Percentiles rank a stretch among this genome's conserved stretches.
These are phyloP conservation scores for Alternaria triticimaculans DNA, from an alignment of 2,329 filamentous ascomycete species.

Conservation along the genomic window DNA sequence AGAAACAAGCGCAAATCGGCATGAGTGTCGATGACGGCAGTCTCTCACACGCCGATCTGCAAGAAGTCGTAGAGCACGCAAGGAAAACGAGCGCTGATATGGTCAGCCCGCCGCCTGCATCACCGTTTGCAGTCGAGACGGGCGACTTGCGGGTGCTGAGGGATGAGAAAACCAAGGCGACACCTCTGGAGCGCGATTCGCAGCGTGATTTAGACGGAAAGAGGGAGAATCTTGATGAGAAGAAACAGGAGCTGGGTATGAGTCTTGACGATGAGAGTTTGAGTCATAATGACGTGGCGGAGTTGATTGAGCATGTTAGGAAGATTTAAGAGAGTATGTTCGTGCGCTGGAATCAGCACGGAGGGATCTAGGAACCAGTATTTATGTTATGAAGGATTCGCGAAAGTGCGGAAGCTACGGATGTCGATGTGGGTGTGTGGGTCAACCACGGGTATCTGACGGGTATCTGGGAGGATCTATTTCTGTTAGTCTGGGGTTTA, in stretches of 20 bases:
- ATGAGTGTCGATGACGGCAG: slow-evolving; percentile 27
- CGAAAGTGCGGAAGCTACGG: neutral
- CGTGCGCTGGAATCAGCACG: neutral
- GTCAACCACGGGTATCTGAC: neutral
- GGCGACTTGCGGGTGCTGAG: neutral
- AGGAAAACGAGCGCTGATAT: neutral
- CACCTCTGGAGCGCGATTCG: neutral
- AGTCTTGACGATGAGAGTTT: neutral
- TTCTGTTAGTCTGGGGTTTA: neutral
- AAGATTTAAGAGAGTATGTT: neutral
- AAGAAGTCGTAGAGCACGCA: slow-evolving; percentile 12
- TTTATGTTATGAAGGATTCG: neutral
- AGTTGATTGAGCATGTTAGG: slow-evolving; percentile 2
- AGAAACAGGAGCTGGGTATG: slow-evolving; percentile 6
- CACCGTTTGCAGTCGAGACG: neutral
- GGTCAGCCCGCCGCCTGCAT: too few relatives aligned
- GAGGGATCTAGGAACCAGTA: neutral
- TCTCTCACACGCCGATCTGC: slow-evolving; percentile 18
- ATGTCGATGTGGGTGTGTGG: neutral
- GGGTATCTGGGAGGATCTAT: neutral
- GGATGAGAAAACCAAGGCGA: neutral
- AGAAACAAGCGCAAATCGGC: slow-evolving; percentile 25
- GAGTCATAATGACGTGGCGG: slow-evolving; percentile 3
- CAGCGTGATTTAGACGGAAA: neutral
- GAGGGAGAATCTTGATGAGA: neutral